Base-by-base conservation (phyloP, 148 eudicot genomes). In the Arctostaphylos glauca region DNA sequence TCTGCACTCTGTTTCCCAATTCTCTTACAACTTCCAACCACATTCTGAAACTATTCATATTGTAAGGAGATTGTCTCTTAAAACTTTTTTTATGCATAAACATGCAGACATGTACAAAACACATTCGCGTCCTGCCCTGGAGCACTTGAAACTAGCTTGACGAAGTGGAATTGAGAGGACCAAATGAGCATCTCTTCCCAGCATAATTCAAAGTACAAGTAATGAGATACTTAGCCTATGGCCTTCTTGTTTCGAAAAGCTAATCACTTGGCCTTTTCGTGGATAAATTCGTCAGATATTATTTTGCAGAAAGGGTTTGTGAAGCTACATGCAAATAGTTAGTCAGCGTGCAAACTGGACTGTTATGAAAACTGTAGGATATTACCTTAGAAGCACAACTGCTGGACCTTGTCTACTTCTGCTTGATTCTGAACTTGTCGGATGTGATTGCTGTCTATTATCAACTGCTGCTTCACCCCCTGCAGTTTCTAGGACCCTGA, bases 361-460 rank as follows among this genome's bases (percentile, higher is more conserved):
- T 5, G 18, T 48, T 47, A 8, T n/a, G 54, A 48, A 74, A 48
- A 48, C 9, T 13, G 38, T 1, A 47, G 9, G 16, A 49, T 19
- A 6, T 67, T 21, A 87, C 92, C 92, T 85, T 52, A 88, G 82
- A 81, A 77, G 81, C 55, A 56, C 74, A 31, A 88, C 87, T 44
- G 74, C 50, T n/a, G 88, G 77, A 31, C 78, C 68, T 23, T 86
- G 81, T 8, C 66, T 31, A 19, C 68, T 1, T 62, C 54, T 68
- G 70, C 60, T 87, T 5, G 81, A 47, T 82, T 83, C 83, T 14
- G 79, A 62, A 23, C 77, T 46, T 19, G 9, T 21, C 19, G 79
- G 15, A 18, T 74, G 10, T 3, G 10, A 31, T n/a, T 60, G 77
- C 5, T 48, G 55, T 74, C 16, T 8, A 48, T 48, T 55, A 16